Evolutionary conservation across 1,139 yeast genomes (phyloP), one percentile per base, ranked within the genome.

Genomic region (Protomyces gravidus): DNA sequence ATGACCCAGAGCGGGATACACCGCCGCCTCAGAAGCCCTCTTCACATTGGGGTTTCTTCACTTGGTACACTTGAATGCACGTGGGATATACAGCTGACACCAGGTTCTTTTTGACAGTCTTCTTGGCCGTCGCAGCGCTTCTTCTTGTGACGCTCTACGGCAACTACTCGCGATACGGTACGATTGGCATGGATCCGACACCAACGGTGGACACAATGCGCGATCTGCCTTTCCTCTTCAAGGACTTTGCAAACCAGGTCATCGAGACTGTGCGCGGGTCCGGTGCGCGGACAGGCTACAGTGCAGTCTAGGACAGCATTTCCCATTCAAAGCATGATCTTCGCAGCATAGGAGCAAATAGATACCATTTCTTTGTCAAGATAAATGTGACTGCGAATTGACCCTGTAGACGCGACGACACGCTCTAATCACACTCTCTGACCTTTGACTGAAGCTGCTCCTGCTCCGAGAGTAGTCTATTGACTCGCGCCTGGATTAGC

Each of bases 171-270:
- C 47, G 58, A 9, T 53, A 53, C 19, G 58, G 58, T 5, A 50
- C 47, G n/a, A 32, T 53, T 4, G 58, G 58, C 19, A 30, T 53
- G 27, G 58, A 53, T 36, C 46, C 48, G 25, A 45, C 48, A 21
- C 58, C 58, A 7, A 50, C 58, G 15, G 48, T 53, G 51, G 58
- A 53, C 46, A 45, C 58, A 13, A 23, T 46, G n/a, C 32, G 46
- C 36, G 59, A 55, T 40, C 17, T 55, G 5, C 53, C 53, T 3
- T 47, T 46, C n/a, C 30, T 49, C 32, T 47, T 55, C 49, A 47
- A 55, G 59, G 59, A 55, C 40, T 55, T 55, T 32, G 59, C 59
- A 3, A 55, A 33, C 39, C 53, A 47, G 27, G 53, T 55, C 23
- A 51, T 53, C 19, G 58, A 53, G 33, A 53, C 58, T 2, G 58